Conservation (phyloP, 2,329 filamentous ascomycete genomes). For the Stachybotrys elegans region DNA sequence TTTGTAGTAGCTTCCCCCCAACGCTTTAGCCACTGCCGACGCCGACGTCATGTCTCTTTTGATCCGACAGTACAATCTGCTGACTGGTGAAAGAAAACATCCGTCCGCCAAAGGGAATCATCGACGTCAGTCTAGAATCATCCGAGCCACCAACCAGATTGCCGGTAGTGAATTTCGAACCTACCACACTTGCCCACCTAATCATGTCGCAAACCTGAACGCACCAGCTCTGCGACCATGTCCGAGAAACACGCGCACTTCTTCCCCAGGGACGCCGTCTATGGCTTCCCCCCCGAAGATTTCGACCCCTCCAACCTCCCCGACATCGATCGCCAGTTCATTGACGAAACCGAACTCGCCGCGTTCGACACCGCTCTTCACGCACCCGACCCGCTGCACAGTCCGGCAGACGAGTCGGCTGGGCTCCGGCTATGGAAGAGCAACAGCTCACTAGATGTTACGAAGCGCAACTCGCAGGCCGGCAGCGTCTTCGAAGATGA, state of each 20-base stretch:
- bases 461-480: conserved; percentile 33
- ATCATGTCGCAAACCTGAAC: neutral
- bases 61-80: too few species aligned
- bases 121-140: too few species aligned
- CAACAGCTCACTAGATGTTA: conserved; percentile 34
- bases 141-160: too few species aligned
- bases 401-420: conserved; percentile 46
- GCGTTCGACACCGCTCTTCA: conserved; percentile 77
- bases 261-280: conserved; percentile 24
- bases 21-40: too few species aligned
- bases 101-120: too few species aligned
- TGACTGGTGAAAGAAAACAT: too few species aligned
- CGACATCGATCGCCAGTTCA: conserved; percentile 76
- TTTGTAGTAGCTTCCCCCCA: too few species aligned
- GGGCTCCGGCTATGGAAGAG: conserved; percentile 37
- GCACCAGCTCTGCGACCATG: conserved; percentile 10
- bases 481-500: conserved; percentile 24
- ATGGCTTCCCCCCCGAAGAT: conserved; percentile 56
- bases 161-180: too few species aligned
- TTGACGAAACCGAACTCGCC: conserved; percentile 64
- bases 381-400: conserved; percentile 72
- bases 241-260: conserved; percentile 17
- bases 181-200: too few species aligned
- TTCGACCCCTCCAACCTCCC: conserved; percentile 69
- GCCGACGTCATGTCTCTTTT: too few species aligned